A percentile compares a stretch with the other conserved stretches of the same genome.
Evolutionary conservation across 2,329 filamentous ascomycete species (phyloP).

Genomic region (Trichophyton schoenleinii): DNA sequence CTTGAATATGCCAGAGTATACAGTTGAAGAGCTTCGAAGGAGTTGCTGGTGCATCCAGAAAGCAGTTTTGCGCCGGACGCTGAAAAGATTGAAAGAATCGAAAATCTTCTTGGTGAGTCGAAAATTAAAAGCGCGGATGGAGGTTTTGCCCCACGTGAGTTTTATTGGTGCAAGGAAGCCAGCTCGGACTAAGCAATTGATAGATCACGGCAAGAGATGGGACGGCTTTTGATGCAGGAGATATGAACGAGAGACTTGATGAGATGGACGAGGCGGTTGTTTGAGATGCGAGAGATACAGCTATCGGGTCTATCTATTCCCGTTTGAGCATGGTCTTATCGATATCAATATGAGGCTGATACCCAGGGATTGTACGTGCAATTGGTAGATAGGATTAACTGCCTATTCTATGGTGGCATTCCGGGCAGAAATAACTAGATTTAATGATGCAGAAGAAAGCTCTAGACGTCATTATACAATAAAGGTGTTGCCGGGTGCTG

Average conservation of each 20-base stretch:
- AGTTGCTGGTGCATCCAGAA: constrained; percentile 5
- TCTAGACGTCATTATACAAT: too few species aligned
- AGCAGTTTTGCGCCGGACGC: neutral
- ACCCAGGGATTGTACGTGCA: neutral
- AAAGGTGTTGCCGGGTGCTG: too few species aligned
- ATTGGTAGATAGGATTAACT: neutral
- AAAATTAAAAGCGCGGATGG: neutral
- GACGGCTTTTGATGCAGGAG: neutral
- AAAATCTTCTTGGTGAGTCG: neutral
- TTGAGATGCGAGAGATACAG: neutral
- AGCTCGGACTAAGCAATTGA: neutral
- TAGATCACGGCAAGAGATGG: neutral
- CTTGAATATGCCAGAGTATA: neutral
- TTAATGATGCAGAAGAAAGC: too few species aligned
- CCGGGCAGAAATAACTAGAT: neutral
- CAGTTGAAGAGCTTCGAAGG: neutral
- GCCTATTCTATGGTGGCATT: neutral
- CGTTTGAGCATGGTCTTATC: constrained; percentile 2
- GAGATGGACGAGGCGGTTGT: neutral
- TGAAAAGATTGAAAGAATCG: neutral
- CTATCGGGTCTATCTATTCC: constrained; percentile 2
- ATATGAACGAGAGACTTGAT: neutral
- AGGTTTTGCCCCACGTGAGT: neutral
- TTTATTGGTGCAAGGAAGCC: neutral
- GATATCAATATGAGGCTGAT: neutral